Evolutionary conservation across 148 eudicot species (phyloP), one percentile per base, ranked within the genome.

Genomic region (Cornus suecica): DNA sequence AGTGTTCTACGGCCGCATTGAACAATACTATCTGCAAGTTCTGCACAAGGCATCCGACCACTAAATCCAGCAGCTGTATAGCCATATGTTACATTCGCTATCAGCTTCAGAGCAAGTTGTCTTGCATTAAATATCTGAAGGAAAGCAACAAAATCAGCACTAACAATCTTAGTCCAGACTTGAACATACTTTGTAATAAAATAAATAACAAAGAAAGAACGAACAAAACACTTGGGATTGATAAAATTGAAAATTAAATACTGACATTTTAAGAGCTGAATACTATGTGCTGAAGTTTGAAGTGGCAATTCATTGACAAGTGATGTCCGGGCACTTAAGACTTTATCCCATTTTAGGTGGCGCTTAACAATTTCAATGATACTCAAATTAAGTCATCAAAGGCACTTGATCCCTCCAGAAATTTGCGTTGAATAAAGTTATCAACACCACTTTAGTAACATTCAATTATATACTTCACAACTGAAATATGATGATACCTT

Each of bases 1-100:
- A 94, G 84, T 65, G 99, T 95, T 85, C 91, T 91, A 69, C 97
- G 97, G 78, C 94, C 99, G 84, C 99, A 95, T 82, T 95, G 99
- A 71, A 95, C 99, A 64, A 95, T 95, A 80, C 97, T 95, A 83
- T 95, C 99, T 14, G 97, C 99, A 65, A 95, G 85, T 83, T 92
- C 99, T 83, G 99, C 97, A 84, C 97, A 95, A 69, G 99, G 99
- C 99, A 95, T 95, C 69, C 97, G 97, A 67, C 99, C 99, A 78
- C 99, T 92, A 82, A 89, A 95, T 77, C 97, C 99, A 76, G 97
- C 99, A 82, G 99, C 99, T 72, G 97, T 91, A 76, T 95, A 95
- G 62, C 99, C 99, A 77, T 95, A 92, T 54, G 97, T 95, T 68
- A 95, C 99, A 85, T 95, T 95, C 51, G 94, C 90, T 85, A 95